Conservation (phyloP, 768 basidiomycete species). For the Agrocybe praecox region DNA sequence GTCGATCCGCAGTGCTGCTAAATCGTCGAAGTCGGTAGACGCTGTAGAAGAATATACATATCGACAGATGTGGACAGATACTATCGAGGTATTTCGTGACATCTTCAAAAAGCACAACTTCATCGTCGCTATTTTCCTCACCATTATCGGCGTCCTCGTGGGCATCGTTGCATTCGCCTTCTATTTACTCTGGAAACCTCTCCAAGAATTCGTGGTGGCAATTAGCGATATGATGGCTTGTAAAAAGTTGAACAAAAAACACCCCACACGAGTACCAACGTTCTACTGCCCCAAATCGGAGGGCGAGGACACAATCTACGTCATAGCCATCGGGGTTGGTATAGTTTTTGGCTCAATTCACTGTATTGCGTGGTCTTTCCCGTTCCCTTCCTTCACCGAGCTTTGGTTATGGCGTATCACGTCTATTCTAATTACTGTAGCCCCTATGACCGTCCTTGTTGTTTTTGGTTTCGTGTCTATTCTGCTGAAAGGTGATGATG, state of each 20-base stretch:
- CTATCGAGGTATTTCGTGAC: too few relatives aligned
- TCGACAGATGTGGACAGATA: too few relatives aligned
- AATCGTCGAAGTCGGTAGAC: too few relatives aligned
- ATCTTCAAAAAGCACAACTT: too few relatives aligned
- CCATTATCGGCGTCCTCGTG: background rate
- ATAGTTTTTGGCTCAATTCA: slow-evolving; percentile 13
- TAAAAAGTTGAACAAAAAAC: slow-evolving; percentile 3
- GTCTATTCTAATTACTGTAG: background rate
- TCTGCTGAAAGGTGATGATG: too few relatives aligned
- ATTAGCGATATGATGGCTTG: slow-evolving; percentile 3
- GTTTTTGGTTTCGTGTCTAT: background rate
- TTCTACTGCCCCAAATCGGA: slow-evolving; percentile 4
- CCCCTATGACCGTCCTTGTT: background rate
- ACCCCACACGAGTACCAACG: slow-evolving; percentile 3
- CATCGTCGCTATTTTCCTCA: too few relatives aligned
- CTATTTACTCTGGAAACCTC: background rate
- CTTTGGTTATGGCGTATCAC: background rate
- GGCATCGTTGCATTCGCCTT: background rate
- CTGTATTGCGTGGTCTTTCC: background rate
- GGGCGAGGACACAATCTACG: background rate
- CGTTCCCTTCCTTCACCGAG: background rate
- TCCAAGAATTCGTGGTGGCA: slow-evolving; percentile 1
- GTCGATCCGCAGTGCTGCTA: too few relatives aligned
- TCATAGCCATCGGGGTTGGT: slow-evolving; percentile 1
- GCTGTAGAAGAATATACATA: too few relatives aligned